These are phyloP conservation scores for Wallemia mellicola DNA, from an alignment of 1,284 basidiomycete genomes.

Conservation along the genomic window DNA sequence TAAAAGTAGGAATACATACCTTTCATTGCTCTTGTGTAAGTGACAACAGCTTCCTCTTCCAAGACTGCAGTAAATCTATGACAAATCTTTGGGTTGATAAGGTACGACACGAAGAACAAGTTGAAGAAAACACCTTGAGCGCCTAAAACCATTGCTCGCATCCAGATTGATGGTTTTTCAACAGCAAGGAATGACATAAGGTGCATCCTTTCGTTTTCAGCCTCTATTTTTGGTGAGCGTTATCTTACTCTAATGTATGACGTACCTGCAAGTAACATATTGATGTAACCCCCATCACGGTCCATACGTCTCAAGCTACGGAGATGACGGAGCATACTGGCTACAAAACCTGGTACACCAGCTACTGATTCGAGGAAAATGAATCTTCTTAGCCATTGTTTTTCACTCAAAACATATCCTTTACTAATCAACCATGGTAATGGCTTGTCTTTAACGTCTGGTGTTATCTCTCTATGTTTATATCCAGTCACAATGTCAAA, in stretches of 20 bases:
- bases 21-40: constrained; percentile 22
- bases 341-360: constrained; percentile 22
- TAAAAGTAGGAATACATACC: too few relatives aligned
- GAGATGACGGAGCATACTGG: constrained; percentile 15
- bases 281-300: constrained; percentile 63
- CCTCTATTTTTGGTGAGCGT: too few relatives aligned
- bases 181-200: constrained; percentile 26
- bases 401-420: constrained; percentile 39
- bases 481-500: constrained; percentile 10
- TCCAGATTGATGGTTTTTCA: constrained; percentile 38
- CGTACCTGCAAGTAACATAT: constrained; percentile 52
- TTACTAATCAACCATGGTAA: constrained; percentile 36
- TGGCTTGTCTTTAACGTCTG: constrained; percentile 25
- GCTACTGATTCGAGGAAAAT: constrained; percentile 71
- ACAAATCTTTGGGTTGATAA: constrained; percentile 48
- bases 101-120: constrained; percentile 40
- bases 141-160: constrained; percentile 48
- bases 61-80: constrained; percentile 87
- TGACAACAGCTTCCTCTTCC: constrained; percentile 78
- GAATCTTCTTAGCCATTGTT: constrained; percentile 55
- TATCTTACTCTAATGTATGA: too few relatives aligned
- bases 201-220: constrained; percentile 87
- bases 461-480: background rate
- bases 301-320: constrained; percentile 52
- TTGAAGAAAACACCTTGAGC: constrained; percentile 81